A percentile compares a stretch with the other conserved stretches of the same genome.
phyloP scores from a whole-genome alignment of 495 filamentous ascomycete species.

The Rostrohypoxylon terebratum region DNA sequence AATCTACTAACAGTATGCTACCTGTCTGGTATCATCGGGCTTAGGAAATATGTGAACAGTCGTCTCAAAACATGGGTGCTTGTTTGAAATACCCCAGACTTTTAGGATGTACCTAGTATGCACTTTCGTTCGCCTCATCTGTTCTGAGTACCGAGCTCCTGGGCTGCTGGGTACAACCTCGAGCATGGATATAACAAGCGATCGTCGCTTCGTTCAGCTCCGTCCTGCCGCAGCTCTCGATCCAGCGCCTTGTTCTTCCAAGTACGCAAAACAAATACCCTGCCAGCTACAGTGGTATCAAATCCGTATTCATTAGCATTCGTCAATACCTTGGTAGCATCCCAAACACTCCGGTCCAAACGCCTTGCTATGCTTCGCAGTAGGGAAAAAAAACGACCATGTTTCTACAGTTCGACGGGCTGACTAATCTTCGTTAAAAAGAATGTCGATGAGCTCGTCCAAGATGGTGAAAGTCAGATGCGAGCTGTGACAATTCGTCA shows the following conservation, averaged over 20 bases:
- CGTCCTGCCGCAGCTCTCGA: not conserved
- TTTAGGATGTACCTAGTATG: constrained; percentile 6
- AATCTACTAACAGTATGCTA: too few species aligned
- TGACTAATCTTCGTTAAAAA: constrained; percentile 68
- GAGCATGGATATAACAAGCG: constrained; percentile 22
- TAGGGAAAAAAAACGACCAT: constrained; percentile 18
- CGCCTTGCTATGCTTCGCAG: constrained; percentile 47
- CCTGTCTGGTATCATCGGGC: not conserved
- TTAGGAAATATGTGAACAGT: not conserved
- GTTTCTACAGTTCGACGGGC: constrained; percentile 3
- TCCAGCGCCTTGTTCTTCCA: not conserved
- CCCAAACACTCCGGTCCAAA: constrained; percentile 28
- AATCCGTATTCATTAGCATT: constrained; percentile 16
- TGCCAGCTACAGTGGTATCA: constrained; percentile 32
- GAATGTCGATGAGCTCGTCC: constrained; percentile 79
- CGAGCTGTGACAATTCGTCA: constrained; percentile 63
- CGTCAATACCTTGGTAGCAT: constrained; percentile 27
- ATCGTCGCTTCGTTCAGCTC: constrained; percentile 18
- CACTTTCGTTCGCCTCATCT: constrained; percentile 13
- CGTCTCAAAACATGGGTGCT: constrained; percentile 1
- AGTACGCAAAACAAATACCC: constrained; percentile 11
- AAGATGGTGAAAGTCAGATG: constrained; percentile 82
- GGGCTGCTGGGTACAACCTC: constrained; percentile 11
- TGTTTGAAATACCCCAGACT: not conserved
- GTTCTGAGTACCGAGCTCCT: not conserved